A percentile compares a stretch with the other conserved stretches of the same genome.
Conservation (phyloP, 805 yeast species). For the Ogataea thermomethanolica region DNA sequence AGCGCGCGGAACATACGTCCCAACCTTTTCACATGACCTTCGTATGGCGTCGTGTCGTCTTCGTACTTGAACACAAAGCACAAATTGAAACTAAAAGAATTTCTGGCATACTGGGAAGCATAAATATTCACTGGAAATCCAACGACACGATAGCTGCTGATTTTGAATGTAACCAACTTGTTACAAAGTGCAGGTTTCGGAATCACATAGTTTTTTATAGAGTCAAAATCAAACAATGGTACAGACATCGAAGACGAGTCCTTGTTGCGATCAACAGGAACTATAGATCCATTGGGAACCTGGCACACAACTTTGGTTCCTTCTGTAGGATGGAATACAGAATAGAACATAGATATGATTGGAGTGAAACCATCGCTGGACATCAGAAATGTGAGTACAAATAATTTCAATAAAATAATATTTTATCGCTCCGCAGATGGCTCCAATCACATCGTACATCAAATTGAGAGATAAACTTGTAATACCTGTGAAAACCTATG, state of each 20-base stretch:
- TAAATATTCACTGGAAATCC: conserved; percentile 88
- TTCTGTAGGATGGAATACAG: conserved; percentile 92
- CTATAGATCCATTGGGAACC: conserved; percentile 75
- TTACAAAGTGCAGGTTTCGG: conserved; percentile 93
- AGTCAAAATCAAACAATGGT: conserved; percentile 69
- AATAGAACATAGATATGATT: conserved; percentile 82
- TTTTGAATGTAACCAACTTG: conserved; percentile 68
- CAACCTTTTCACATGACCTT: conserved; percentile 75
- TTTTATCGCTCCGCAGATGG: conserved; percentile 1
- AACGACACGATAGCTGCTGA: conserved; percentile 64
- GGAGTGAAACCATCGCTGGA: conserved; percentile 69
- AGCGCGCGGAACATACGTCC: conserved; percentile 86
- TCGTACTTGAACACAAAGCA: conserved; percentile 86
- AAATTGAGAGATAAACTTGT: conserved; percentile 12
- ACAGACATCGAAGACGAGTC: conserved; percentile 37
- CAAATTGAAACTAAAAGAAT: conserved; percentile 88
- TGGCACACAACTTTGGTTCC: conserved; percentile 91
- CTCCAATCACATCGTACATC: conserved; percentile 25
- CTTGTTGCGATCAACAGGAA: conserved; percentile 33
- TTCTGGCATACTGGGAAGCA: conserved; percentile 75
- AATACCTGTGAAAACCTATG: conserved; percentile 27
- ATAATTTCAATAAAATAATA: neutral
- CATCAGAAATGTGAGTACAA: conserved; percentile 13
- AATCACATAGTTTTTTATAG: conserved; percentile 83
- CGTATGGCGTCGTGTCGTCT: conserved; percentile 81